Evolutionary conservation across 78 protist species (phyloP), one percentile per base, ranked within the genome.

Genomic region (Monosiga brevicollis): DNA sequence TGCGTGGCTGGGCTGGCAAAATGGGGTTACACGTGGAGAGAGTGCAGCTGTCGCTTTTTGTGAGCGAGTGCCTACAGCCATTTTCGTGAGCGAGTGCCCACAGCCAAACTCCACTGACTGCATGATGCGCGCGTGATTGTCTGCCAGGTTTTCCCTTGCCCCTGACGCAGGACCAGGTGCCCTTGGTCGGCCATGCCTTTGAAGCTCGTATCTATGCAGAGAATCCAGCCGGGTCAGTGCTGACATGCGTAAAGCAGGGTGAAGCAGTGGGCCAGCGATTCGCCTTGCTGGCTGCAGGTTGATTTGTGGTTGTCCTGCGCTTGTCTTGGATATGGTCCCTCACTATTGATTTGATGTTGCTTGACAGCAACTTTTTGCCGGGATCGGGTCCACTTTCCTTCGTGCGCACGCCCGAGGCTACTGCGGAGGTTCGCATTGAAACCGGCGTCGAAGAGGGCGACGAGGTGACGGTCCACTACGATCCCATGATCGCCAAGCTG

Each of bases 121-220:
- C n/a, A n/a, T n/a, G n/a, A n/a, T n/a, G n/a, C n/a, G n/a, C n/a
- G n/a, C n/a, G n/a, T n/a, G n/a, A n/a, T n/a, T n/a, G n/a, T n/a
- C n/a, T n/a, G n/a, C n/a, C n/a, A n/a, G n/a, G 97, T 25, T 79
- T 87, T 70, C 74, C 41, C 35, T 86, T 96, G 15, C 70, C 83
- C 34, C 10, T 92, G 37, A 84, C 70, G 23, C 98, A 97, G 84
- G 32, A 1, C 39, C 90, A 96, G 38, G 10, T 96, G 43, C 76
- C 78, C 49, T 81, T 96, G 73, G 38, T 89, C 43, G 98, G 98
- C 42, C 93, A 94, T 86, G 91, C 98, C 34, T 83, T 95, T 78
- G 99, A 97, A 87, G 82, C 96, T 24, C 88, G 99, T 41, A 89
- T 97, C 29, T 97, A 97, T 83, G 99, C 99, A 0, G 98, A 96